Conservation (phyloP, 305 asterid genomes). For the Fraxinus baroniana region DNA sequence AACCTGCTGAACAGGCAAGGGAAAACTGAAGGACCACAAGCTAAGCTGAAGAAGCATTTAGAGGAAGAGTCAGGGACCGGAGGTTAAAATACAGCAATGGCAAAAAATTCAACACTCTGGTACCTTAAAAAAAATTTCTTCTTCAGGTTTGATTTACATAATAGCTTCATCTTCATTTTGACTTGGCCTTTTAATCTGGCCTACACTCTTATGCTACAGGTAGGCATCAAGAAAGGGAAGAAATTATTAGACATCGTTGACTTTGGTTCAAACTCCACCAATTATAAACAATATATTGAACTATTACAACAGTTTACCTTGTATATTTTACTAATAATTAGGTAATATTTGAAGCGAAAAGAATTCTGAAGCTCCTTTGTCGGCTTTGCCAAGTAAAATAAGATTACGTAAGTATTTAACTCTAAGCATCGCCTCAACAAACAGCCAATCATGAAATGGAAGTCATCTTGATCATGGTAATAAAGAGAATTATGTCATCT, state of each 20-base stretch:
- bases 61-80: conserved; percentile 19
- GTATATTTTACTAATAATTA: conserved; percentile 75
- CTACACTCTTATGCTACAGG: conserved; percentile 60
- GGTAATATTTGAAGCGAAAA: conserved; percentile 67
- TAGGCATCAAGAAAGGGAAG: conserved; percentile 19
- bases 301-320: conserved; percentile 44
- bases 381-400: conserved; percentile 52
- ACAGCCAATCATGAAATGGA: conserved; percentile 4
- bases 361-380: conserved; percentile 67
- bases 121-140: conserved; percentile 72
- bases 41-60: conserved; percentile 62
- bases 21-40: conserved; percentile 84
- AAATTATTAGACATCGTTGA: not conserved
- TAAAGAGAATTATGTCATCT: conserved; percentile 17
- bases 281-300: not conserved
- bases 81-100: conserved; percentile 11
- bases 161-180: conserved; percentile 47
- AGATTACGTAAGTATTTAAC: conserved; percentile 21
- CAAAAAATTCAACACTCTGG: not conserved
- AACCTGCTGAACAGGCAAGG: conserved; percentile 55
- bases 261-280: not conserved
- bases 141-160: conserved; percentile 71
- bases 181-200: conserved; percentile 31
- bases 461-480: conserved; percentile 4
- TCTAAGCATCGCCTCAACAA: conserved; percentile 4